Evolutionary conservation across 441 rosid species (phyloP), one percentile per base, ranked within the genome.

Genomic region (Viola pubescens): DNA sequence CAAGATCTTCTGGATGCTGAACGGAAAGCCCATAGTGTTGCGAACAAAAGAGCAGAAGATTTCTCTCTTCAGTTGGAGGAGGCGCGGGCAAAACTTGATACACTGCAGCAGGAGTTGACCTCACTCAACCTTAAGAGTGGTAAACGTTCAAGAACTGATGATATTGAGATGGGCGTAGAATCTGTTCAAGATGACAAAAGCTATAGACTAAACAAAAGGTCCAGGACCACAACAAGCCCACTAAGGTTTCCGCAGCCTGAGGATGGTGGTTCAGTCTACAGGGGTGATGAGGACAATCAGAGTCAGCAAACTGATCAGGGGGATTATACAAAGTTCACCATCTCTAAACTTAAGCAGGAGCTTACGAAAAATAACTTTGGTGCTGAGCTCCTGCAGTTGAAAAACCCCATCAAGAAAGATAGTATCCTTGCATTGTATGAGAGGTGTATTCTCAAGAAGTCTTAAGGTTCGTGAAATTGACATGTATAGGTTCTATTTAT

Each of bases 321-420:
- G 56, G 97, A 94, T 62, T 87, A 89, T 73, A 81, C 76, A 5
- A 94, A 87, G 81, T 85, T 87, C 61, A 88, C 96, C 0, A 71
- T 89, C 47, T 86, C 74, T 71, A 87, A 75, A 68, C 92, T 94
- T 4, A 94, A 77, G 84, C 90, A 84, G 68, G 99, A 94, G 38
- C 87, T 94, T 54, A 91, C 96, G 0, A 94, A 79, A 71, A 84
- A 84, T 55, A 85, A 87, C 60, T 89, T 81, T 6, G 99, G 92
- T 3, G 94, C 81, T 0, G 85, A 88, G 75, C 73, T 94, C 43
- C 89, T 91, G 52, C 85, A 83, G 68, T 56, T 87, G 68, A 87
- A 77, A 64, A 90, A 77, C 67, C 87, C 86, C n/a, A 83, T 71
- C 77, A 94, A 87, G 86, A 87, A 82, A 71, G 99, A 94, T 49